phyloP scores from a whole-genome alignment of 2,329 filamentous ascomycete species.

The Aspergillus japonicus region DNA sequence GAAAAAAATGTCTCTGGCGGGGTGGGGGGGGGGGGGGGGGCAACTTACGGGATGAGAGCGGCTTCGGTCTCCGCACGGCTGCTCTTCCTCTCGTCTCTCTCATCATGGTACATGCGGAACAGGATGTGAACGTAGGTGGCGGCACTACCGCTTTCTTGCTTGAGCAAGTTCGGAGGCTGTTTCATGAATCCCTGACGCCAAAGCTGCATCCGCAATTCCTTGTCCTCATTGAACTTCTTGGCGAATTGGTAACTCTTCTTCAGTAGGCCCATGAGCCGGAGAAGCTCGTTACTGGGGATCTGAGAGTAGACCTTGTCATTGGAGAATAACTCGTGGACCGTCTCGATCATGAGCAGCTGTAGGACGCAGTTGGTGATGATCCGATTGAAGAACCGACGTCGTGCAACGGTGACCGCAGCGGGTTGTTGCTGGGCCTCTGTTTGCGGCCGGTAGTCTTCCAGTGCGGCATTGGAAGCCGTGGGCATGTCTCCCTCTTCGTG shows the following conservation, averaged over 20 bases:
- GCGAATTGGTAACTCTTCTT: slow-evolving; percentile 98
- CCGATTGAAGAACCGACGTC: slow-evolving; percentile 94
- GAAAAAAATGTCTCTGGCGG: no score
- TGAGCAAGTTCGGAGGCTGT: slow-evolving; percentile 93
- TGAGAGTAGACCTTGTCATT: slow-evolving; percentile 92
- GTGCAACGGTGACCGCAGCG: slow-evolving; percentile 86
- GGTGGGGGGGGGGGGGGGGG: no score
- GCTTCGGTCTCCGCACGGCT: slow-evolving; percentile 81
- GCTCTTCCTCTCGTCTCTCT: slow-evolving; percentile 74
- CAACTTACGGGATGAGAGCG: slow-evolving; percentile 73
- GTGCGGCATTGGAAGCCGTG: slow-evolving; percentile 43
- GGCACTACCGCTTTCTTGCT: slow-evolving; percentile 91
- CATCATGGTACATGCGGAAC: slow-evolving; percentile 95
- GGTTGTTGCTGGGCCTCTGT: slow-evolving; percentile 79
- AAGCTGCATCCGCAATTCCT: slow-evolving; percentile 87
- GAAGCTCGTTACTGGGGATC: slow-evolving; percentile 84
- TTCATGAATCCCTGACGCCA: slow-evolving; percentile 99
- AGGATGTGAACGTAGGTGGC: slow-evolving; percentile 95
- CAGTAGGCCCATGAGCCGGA: slow-evolving; percentile 87
- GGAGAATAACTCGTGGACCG: slow-evolving; percentile 96
- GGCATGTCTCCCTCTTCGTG: slow-evolving; percentile 37
- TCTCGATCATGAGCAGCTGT: slow-evolving; percentile 98
- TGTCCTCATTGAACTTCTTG: slow-evolving; percentile 95
- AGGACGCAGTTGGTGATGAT: slow-evolving; percentile 99
- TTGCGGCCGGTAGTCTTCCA: slow-evolving; percentile 86